phyloP scores from a whole-genome alignment of 2,329 filamentous ascomycete genomes.

The Alternaria gansuensis region DNA sequence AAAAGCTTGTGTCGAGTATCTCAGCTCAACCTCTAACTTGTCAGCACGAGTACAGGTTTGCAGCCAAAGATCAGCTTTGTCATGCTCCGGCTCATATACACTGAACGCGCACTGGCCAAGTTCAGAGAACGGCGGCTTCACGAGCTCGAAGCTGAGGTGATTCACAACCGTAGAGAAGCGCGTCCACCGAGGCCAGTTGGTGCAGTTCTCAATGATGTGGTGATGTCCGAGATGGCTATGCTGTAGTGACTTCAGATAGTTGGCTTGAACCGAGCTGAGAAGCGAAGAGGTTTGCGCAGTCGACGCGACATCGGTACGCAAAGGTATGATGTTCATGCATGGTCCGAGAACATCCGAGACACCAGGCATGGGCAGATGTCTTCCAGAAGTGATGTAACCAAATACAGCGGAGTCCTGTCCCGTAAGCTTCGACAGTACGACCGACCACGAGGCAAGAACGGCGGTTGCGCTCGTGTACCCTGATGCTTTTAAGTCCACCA shows the following conservation, averaged over 20 bases:
- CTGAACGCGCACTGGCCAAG: constrained; percentile 6
- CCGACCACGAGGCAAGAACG: constrained; percentile 9
- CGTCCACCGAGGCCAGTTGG: constrained; percentile 14
- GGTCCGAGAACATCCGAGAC: constrained; percentile 10
- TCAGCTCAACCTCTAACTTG: constrained; percentile 9
- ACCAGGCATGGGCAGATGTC: constrained; percentile 6
- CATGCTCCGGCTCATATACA: constrained; percentile 11
- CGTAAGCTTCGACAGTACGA: constrained; percentile 8
- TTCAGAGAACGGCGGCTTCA: constrained; percentile 4
- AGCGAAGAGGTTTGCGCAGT: constrained; percentile 6
- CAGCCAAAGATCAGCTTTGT: constrained; percentile 16
- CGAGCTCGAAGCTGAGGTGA: constrained; percentile 11
- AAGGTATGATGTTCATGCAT: constrained; percentile 14
- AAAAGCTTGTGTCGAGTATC: constrained; percentile 8
- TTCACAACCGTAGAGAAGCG: constrained; percentile 13
- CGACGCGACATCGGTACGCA: not conserved
- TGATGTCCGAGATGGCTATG: constrained; percentile 11
- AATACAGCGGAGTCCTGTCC: constrained; percentile 8
- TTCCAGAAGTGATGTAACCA: constrained; percentile 11
- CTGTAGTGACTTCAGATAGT: constrained; percentile 13
- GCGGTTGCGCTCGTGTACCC: constrained; percentile 10
- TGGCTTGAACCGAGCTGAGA: constrained; percentile 5
- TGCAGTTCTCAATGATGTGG: constrained; percentile 15
- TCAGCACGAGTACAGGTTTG: constrained; percentile 6
- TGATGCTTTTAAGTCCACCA: constrained; percentile 4